phyloP scores from a whole-genome alignment of 805 yeast genomes.

The Ogataea chonburiensis region DNA sequence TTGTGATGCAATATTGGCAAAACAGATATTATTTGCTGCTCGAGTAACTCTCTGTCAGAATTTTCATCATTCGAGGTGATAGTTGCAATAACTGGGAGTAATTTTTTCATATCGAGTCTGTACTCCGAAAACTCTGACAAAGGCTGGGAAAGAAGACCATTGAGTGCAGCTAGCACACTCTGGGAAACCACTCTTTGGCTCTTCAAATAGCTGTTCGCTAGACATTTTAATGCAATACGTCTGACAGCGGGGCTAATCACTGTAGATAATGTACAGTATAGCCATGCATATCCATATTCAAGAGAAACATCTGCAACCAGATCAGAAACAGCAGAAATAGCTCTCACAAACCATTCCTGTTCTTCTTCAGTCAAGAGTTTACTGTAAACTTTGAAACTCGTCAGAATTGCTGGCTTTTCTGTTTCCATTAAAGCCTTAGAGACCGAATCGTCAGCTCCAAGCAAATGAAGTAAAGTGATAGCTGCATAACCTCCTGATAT shows the following conservation, averaged over 20 bases:
- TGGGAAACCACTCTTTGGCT: slow-evolving; percentile 42
- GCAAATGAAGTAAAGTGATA: slow-evolving; percentile 21
- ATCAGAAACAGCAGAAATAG: slow-evolving; percentile 38
- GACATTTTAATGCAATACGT: slow-evolving; percentile 32
- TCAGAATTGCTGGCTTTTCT: slow-evolving; percentile 48
- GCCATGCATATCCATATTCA: slow-evolving; percentile 46
- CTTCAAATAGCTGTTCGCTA: slow-evolving; percentile 34
- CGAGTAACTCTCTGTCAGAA: slow-evolving; percentile 26
- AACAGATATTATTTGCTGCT: slow-evolving; percentile 37
- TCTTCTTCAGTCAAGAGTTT: slow-evolving; percentile 48
- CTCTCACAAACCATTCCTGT: slow-evolving; percentile 50
- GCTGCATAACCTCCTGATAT: slow-evolving; percentile 56
- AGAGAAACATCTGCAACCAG: slow-evolving; percentile 16
- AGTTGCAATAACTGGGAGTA: slow-evolving; percentile 37
- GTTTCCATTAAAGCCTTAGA: slow-evolving; percentile 37
- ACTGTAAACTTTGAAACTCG: slow-evolving; percentile 46
- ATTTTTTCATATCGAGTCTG: slow-evolving; percentile 27
- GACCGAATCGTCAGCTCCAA: slow-evolving; percentile 33
- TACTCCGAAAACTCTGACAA: slow-evolving; percentile 21
- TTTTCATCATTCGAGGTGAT: slow-evolving; percentile 34
- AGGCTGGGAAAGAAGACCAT: slow-evolving; percentile 25
- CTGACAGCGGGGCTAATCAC: slow-evolving; percentile 37
- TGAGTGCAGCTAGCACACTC: slow-evolving; percentile 44
- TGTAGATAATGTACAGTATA: slow-evolving; percentile 46
- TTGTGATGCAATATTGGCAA: slow-evolving; percentile 46